These are phyloP conservation scores for Lenzites betulinus DNA, from an alignment of 768 basidiomycete species.

Conservation along the genomic window DNA sequence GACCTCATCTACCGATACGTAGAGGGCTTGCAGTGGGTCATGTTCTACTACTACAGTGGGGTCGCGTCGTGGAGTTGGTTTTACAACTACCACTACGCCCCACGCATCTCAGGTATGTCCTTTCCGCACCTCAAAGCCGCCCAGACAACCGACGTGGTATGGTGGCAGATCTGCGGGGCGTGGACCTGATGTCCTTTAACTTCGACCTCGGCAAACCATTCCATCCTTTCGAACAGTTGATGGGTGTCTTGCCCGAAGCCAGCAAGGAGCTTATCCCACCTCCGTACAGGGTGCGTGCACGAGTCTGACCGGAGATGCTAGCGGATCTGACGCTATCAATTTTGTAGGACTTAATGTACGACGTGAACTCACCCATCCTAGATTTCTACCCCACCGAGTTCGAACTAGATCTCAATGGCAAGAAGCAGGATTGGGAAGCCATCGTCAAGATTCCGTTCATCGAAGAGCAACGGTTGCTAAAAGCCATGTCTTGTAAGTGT, in stretches of 20 bases:
- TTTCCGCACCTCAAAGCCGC: neutral
- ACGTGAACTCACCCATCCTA: slow-evolving; percentile 79
- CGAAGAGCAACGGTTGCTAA: slow-evolving; percentile 72
- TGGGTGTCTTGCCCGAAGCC: slow-evolving; percentile 94
- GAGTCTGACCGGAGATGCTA: neutral
- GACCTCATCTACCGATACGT: slow-evolving; percentile 79
- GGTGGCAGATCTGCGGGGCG: slow-evolving; percentile 54
- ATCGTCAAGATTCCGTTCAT: slow-evolving; percentile 99
- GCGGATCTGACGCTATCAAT: neutral
- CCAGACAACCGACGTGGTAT: slow-evolving; percentile 22
- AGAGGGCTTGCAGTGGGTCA: slow-evolving; percentile 97
- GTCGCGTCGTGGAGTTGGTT: slow-evolving; percentile 99
- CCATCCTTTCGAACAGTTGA: slow-evolving; percentile 91
- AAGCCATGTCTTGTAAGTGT: slow-evolving; percentile 77
- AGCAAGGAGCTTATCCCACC: slow-evolving; percentile 85
- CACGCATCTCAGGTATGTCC: slow-evolving; percentile 85
- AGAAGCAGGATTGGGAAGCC: slow-evolving; percentile 99
- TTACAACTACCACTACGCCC: slow-evolving; percentile 97
- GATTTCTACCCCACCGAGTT: slow-evolving; percentile 95
- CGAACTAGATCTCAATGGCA: slow-evolving; percentile 93
- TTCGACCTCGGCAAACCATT: slow-evolving; percentile 91
- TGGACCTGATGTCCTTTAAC: slow-evolving; percentile 80
- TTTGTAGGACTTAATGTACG: slow-evolving; percentile 84
- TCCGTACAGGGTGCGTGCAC: slow-evolving; percentile 79
- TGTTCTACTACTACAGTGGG: slow-evolving; percentile 98